These are phyloP conservation scores for Sextonia rubra DNA, from an alignment of 164 flowering plant genomes.

Conservation along the genomic window DNA sequence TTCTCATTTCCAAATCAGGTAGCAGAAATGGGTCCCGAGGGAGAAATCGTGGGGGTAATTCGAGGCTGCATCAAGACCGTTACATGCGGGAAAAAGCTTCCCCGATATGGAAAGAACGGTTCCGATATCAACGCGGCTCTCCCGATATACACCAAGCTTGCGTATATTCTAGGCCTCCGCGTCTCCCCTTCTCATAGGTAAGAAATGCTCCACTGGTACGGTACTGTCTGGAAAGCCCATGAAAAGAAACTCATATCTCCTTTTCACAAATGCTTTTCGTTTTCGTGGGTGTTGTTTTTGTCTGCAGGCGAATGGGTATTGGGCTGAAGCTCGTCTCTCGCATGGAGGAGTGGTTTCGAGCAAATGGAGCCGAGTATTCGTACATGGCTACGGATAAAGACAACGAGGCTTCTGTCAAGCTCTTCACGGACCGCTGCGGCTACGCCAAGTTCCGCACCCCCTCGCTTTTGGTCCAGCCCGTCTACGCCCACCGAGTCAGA, in stretches of 20 bases:
- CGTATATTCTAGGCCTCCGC: slow-evolving; percentile 91
- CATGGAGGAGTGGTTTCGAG: slow-evolving; percentile 76
- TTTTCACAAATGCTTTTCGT: neutral
- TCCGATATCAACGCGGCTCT: slow-evolving; percentile 9
- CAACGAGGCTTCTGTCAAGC: slow-evolving; percentile 72
- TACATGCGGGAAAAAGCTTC: slow-evolving; percentile 66
- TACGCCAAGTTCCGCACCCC: slow-evolving; percentile 89
- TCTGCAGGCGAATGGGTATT: slow-evolving; percentile 78
- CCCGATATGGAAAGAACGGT: slow-evolving; percentile 28
- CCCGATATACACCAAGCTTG: slow-evolving; percentile 76
- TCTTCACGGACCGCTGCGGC: slow-evolving; percentile 79
- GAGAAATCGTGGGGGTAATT: slow-evolving; percentile 70
- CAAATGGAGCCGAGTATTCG: slow-evolving; percentile 82
- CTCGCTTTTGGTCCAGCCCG: slow-evolving; percentile 84
- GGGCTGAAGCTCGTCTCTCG: slow-evolving; percentile 55
- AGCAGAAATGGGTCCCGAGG: slow-evolving; percentile 40
- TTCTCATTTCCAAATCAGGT: slow-evolving; percentile 34
- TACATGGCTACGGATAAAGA: slow-evolving; percentile 92
- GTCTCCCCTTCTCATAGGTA: slow-evolving; percentile 90
- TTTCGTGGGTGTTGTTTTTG: neutral
- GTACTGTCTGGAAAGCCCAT: neutral
- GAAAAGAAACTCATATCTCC: neutral
- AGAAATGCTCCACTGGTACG: neutral
- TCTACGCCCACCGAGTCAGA: slow-evolving; percentile 62
- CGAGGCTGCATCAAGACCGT: slow-evolving; percentile 94